These are phyloP conservation scores for Euphorbia schlechtendalii DNA, from an alignment of 441 rosid species.

Conservation along the genomic window DNA sequence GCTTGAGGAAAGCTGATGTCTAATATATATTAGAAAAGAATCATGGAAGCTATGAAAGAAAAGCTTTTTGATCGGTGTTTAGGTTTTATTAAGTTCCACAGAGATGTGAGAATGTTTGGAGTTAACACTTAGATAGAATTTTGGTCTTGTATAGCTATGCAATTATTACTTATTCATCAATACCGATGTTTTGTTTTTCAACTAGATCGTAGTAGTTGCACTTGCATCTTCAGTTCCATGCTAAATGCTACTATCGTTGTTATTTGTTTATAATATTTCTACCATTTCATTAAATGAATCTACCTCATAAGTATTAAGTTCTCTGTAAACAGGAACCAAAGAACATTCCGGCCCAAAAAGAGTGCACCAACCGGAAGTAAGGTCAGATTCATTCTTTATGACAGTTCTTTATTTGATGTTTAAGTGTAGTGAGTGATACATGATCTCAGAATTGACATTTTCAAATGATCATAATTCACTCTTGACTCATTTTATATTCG, in stretches of 20 bases:
- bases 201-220: background rate
- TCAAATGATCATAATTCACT: background rate
- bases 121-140: background rate
- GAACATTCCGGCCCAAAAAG: slow-evolving; percentile 96
- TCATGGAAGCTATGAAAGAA: too few species aligned
- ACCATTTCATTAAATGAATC: slow-evolving; percentile 10
- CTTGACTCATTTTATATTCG: background rate
- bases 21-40: background rate
- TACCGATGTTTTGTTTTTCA: background rate
- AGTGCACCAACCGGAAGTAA: slow-evolving; percentile 98
- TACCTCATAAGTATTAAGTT: slow-evolving; percentile 10
- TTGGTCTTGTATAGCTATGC: background rate
- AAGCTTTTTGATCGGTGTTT: background rate
- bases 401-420: background rate
- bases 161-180: background rate
- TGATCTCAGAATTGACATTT: background rate
- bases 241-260: background rate
- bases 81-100: background rate
- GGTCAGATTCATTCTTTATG: slow-evolving; percentile 35
- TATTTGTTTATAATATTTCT: background rate
- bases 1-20: slow-evolving; percentile 1
- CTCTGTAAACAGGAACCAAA: slow-evolving; percentile 61
- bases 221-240: background rate
- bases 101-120: background rate
- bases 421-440: background rate